Conservation (phyloP, 75 land plant genomes). For the Pinus taeda region DNA sequence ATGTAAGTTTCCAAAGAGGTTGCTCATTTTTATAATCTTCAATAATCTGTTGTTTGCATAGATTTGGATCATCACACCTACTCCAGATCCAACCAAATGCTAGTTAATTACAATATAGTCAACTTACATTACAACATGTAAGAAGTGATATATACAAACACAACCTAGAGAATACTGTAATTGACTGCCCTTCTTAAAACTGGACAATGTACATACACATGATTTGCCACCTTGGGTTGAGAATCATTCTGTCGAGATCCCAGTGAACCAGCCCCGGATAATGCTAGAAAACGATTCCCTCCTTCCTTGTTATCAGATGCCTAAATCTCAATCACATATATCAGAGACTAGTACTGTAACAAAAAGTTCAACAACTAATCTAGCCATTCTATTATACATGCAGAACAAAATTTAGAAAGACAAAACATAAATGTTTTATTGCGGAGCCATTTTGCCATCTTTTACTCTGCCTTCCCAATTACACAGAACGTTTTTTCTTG, state of each 20-base stretch:
- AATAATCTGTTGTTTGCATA: slow-evolving; percentile 49
- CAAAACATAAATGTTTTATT: too few species aligned
- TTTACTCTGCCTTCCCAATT: too few species aligned
- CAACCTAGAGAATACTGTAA: neutral
- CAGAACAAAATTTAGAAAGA: too few species aligned
- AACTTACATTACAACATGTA: neutral
- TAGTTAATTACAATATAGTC: neutral
- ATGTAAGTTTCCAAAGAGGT: slow-evolving; percentile 82
- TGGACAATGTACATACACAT: slow-evolving; percentile 34
- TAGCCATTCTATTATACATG: too few species aligned
- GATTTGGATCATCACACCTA: slow-evolving; percentile 69
- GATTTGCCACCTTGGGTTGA: slow-evolving; percentile 39
- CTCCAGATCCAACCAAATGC: neutral
- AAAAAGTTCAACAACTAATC: too few species aligned
- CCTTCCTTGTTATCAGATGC: neutral
- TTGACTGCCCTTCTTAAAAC: neutral
- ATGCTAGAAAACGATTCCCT: slow-evolving; percentile 1
- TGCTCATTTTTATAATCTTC: slow-evolving; percentile 65
- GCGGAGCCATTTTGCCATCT: too few species aligned
- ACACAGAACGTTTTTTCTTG: too few species aligned
- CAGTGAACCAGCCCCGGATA: slow-evolving; percentile 2
- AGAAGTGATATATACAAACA: neutral
- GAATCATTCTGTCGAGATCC: slow-evolving; percentile 28
- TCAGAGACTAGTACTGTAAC: too few species aligned
- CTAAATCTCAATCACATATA: too few species aligned